Conservation (phyloP, 1,139 yeast species). For the Geotrichum klebahnii region DNA sequence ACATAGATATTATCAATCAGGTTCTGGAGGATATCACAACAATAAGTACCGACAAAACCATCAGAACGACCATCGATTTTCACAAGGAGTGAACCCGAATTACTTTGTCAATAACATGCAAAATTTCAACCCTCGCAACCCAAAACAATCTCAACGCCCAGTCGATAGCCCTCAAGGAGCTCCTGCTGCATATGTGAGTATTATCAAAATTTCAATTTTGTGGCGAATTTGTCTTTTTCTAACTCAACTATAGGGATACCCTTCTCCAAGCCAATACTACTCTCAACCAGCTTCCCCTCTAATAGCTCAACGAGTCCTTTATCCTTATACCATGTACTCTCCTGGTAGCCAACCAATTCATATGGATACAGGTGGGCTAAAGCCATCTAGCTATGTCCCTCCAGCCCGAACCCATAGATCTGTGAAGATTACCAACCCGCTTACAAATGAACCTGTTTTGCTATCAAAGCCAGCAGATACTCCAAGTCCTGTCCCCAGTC, state of each 20-base stretch:
- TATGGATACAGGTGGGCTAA: conserved; percentile 14
- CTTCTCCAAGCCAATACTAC: conserved; percentile 15
- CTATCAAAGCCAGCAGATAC: conserved; percentile 19
- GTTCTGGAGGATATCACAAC: too few relatives aligned
- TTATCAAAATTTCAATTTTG: too few relatives aligned
- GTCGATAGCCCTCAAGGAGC: conserved; percentile 13
- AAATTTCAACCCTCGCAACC: conserved; percentile 18
- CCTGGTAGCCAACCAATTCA: conserved; percentile 15
- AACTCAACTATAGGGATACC: conserved; percentile 8
- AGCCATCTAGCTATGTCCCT: conserved; percentile 15
- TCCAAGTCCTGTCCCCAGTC: conserved; percentile 14
- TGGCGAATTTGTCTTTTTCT: too few relatives aligned
- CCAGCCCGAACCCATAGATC: conserved; percentile 20
- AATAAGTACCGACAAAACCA: too few relatives aligned
- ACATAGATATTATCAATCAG: too few relatives aligned
- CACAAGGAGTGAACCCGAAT: conserved; percentile 1
- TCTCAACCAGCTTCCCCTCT: conserved; percentile 12
- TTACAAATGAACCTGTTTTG: conserved; percentile 22
- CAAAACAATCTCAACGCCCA: conserved; percentile 15
- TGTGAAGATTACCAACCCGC: conserved; percentile 22
- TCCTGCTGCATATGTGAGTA: conserved; percentile 8
- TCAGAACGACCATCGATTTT: neutral
- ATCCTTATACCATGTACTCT: conserved; percentile 17
- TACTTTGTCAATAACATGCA: conserved; percentile 9
- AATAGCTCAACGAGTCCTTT: conserved; percentile 9